Percentiles rank a stretch among this genome's conserved stretches.
phyloP scores from a whole-genome alignment of 1,139 yeast genomes.

The Candida sanyaensis region DNA sequence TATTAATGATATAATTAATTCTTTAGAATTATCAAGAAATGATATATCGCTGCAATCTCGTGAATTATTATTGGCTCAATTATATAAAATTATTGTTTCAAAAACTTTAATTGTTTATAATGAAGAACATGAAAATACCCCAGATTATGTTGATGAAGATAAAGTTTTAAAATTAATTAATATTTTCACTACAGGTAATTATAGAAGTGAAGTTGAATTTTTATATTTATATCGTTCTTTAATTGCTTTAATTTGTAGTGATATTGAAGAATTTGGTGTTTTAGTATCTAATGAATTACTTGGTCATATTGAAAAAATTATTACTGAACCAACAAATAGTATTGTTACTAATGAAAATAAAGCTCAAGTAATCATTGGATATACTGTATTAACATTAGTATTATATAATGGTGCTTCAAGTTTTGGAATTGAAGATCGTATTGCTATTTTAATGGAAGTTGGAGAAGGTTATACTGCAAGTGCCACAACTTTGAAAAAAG shows the following conservation, averaged over 20 bases:
- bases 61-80: conserved; percentile 52
- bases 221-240: conserved; percentile 43
- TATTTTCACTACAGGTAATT: conserved; percentile 33
- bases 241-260: conserved; percentile 46
- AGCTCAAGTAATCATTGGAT: conserved; percentile 46
- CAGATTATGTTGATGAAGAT: conserved; percentile 37
- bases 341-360: conserved; percentile 40
- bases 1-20: conserved; percentile 40
- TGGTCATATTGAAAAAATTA: conserved; percentile 30
- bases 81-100: conserved; percentile 47
- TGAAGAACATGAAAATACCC: conserved; percentile 36
- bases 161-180: conserved; percentile 36
- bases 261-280: conserved; percentile 55
- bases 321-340: conserved; percentile 36
- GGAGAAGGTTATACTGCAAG: conserved; percentile 47
- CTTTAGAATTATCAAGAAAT: conserved; percentile 42
- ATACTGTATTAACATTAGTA: conserved; percentile 43
- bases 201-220: conserved; percentile 46
- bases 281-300: conserved; percentile 43
- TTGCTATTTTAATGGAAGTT: conserved; percentile 44
- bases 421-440: conserved; percentile 50
- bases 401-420: conserved; percentile 52
- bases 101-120: conserved; percentile 43
- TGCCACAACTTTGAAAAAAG: conserved; percentile 33
- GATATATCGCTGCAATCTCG: conserved; percentile 52